Evolutionary conservation across 1,284 basidiomycete genomes (phyloP).

Genomic region (Cryptococcus sp.): DNA sequence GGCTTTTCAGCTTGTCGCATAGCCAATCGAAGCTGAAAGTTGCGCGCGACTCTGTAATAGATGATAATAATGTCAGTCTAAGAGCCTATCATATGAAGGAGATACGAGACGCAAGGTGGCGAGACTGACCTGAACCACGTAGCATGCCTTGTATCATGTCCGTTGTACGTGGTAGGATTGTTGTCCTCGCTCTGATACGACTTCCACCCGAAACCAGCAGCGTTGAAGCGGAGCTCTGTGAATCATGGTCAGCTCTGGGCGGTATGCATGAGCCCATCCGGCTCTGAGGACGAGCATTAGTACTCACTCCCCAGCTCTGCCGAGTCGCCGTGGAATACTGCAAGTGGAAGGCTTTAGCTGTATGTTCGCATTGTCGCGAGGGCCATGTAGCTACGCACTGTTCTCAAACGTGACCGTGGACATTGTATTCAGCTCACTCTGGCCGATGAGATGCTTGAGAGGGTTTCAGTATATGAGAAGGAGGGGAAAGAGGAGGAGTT

Average conservation of each 20-base stretch:
- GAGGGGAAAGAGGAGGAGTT: not conserved
- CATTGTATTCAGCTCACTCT: slow-evolving; percentile 23
- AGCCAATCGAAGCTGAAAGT: slow-evolving; percentile 81
- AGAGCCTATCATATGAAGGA: not conserved
- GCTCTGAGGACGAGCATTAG: not conserved
- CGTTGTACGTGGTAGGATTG: slow-evolving; percentile 63
- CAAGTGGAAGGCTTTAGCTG: not conserved
- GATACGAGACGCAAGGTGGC: not conserved
- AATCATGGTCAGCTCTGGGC: not conserved
- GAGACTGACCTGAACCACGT: slow-evolving; percentile 69
- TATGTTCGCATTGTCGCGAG: not conserved
- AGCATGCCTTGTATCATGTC: slow-evolving; percentile 78
- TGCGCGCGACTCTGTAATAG: slow-evolving; percentile 71
- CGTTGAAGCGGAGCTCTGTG: slow-evolving; percentile 81
- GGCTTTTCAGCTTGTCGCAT: slow-evolving; percentile 62
- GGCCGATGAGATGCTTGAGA: not conserved
- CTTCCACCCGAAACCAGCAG: slow-evolving; percentile 90
- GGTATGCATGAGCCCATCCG: not conserved
- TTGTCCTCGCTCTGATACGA: slow-evolving; percentile 60
- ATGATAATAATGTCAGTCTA: not conserved
- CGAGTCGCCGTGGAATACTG: slow-evolving; percentile 72
- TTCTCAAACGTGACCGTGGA: slow-evolving; percentile 49
- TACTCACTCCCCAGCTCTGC: slow-evolving; percentile 76
- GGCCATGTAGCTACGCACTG: slow-evolving; percentile 21
- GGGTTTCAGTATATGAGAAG: not conserved